A percentile compares a stretch with the other conserved stretches of the same genome.
Evolutionary conservation across 2,329 filamentous ascomycete genomes (phyloP).

Genomic region (Xylaria hypoxylon): DNA sequence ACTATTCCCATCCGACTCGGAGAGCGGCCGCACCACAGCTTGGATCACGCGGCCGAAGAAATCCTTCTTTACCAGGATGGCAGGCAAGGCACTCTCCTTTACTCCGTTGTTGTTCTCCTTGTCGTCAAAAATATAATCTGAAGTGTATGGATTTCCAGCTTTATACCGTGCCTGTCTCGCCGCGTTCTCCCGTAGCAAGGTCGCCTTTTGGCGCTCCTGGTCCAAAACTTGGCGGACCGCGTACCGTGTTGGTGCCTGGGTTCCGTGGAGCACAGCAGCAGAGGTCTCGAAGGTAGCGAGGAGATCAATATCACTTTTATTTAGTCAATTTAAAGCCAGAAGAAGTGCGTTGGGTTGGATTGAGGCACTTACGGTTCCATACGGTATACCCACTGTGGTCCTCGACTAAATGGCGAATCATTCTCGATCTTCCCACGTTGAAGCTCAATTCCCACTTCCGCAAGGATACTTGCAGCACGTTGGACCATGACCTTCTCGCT

Average conservation of each 20-base stretch:
- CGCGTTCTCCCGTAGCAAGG: conserved; percentile 72
- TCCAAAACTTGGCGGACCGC: conserved; percentile 94
- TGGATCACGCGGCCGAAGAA: conserved; percentile 56
- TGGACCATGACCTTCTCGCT: conserved; percentile 83
- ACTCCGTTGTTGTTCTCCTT: conserved; percentile 54
- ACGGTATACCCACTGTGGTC: conserved; percentile 84
- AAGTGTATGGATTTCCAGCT: conserved; percentile 57
- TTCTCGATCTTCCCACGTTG: conserved; percentile 83
- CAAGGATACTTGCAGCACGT: conserved; percentile 83
- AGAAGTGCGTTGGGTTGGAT: conserved; percentile 2
- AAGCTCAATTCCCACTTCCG: conserved; percentile 83
- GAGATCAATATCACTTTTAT: conserved; percentile 74
- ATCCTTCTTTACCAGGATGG: conserved; percentile 55
- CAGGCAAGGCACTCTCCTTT: conserved; percentile 40
- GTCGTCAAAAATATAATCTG: conserved; percentile 49
- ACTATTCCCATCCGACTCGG: conserved; percentile 54
- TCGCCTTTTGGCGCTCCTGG: conserved; percentile 84
- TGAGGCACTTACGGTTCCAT: conserved; percentile 84
- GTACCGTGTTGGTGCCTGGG: conserved; percentile 82
- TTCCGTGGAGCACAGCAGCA: conserved; percentile 63
- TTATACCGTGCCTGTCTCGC: conserved; percentile 73
- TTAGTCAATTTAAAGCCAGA: conserved; percentile 22
- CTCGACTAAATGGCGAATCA: conserved; percentile 68
- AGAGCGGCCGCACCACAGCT: conserved; percentile 49
- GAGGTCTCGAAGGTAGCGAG: conserved; percentile 80